Conservation (phyloP, 495 filamentous ascomycete species). For the Neurospora africana region DNA sequence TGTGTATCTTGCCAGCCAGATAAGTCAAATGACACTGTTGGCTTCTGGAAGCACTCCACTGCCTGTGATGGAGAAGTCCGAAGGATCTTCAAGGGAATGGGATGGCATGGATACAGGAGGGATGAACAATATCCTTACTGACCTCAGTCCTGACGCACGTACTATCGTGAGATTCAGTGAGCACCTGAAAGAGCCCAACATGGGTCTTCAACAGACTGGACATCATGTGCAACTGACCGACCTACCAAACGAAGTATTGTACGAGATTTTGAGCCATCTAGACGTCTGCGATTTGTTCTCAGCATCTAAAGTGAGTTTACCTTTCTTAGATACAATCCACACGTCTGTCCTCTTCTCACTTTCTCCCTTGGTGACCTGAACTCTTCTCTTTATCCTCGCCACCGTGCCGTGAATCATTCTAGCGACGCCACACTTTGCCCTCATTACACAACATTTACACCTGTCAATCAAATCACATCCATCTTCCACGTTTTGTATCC, state of each 20-base stretch:
- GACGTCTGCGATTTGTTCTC: constrained; percentile 48
- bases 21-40: constrained; percentile 15
- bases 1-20: constrained; percentile 15
- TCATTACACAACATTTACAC: background rate
- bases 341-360: background rate
- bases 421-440: background rate
- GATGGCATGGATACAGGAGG: background rate
- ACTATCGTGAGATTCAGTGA: background rate
- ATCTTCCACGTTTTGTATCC: background rate
- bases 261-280: constrained; percentile 42
- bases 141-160: too few species aligned
- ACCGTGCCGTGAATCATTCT: background rate
- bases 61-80: background rate
- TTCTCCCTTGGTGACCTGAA: background rate
- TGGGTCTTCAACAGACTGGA: background rate
- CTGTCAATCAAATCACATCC: background rate
- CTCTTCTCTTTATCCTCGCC: constrained; percentile 9
- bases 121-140: background rate
- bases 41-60: constrained; percentile 1
- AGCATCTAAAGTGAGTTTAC: constrained; percentile 40
- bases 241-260: constrained; percentile 47
- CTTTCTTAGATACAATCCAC: constrained; percentile 2
- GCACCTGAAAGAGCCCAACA: background rate
- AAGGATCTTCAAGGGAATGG: background rate
- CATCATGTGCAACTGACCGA: constrained; percentile 10